A percentile compares a stretch with the other conserved stretches of the same genome.
Evolutionary conservation across 164 flowering plant species (phyloP).

Genomic region (Buxus sempervirens): DNA sequence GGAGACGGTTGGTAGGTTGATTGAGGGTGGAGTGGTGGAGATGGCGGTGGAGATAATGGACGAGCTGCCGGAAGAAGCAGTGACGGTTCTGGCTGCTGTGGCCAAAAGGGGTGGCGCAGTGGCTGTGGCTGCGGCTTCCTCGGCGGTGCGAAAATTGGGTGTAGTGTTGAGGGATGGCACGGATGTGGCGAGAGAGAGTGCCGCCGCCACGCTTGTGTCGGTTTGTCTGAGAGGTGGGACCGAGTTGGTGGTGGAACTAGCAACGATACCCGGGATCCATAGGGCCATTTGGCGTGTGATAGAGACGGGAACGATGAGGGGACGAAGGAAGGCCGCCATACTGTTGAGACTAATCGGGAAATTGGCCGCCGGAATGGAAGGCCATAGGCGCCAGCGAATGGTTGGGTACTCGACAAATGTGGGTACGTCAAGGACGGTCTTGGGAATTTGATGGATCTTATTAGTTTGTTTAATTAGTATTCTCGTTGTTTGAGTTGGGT

Average conservation of each 20-base stretch:
- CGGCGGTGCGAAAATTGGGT: constrained; percentile 33
- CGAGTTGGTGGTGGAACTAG: constrained; percentile 56
- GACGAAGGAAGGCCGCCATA: constrained; percentile 53
- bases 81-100: constrained; percentile 52
- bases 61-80: constrained; percentile 60
- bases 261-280: constrained; percentile 52
- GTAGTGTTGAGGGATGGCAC: constrained; percentile 48
- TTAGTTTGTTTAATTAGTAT: too few relatives aligned
- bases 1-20: constrained; percentile 50
- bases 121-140: constrained; percentile 40
- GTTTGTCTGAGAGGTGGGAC: constrained; percentile 62
- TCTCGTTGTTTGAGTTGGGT: neutral
- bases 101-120: constrained; percentile 64
- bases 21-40: constrained; percentile 68
- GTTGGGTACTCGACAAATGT: neutral
- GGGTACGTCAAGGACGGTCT: neutral
- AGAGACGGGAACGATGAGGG: constrained; percentile 56
- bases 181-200: constrained; percentile 58
- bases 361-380: constrained; percentile 62
- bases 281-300: constrained; percentile 69
- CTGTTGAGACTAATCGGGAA: constrained; percentile 58
- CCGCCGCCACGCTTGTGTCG: constrained; percentile 62
- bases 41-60: constrained; percentile 32
- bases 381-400: neutral
- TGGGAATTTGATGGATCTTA: neutral